Base-by-base conservation (phyloP, 169 alveolate genomes). In the Blepharisma undulans region DNA sequence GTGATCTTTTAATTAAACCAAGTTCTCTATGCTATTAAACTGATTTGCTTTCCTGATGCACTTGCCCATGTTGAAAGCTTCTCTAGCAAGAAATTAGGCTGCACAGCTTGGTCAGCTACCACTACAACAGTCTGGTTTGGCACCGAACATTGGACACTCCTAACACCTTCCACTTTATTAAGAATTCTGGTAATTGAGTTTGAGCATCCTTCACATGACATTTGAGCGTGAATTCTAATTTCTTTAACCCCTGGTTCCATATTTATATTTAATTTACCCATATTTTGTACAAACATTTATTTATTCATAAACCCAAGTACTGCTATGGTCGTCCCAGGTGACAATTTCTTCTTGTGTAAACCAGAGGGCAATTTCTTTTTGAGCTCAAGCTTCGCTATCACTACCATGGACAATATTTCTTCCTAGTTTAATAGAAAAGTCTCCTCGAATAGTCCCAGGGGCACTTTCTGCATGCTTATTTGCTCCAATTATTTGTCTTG, bases 371-470 rank as follows among this genome's bases (percentile, higher is more conserved):
- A 98, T 98, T 95, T 99, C 99, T 91, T 98, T 95, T 79, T 94
- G 96, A 82, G 99, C 99, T 76, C 98, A 96, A 61, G 98, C 99
- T 77, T 95, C 98, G n/a, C 98, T 95, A 93, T 98, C 99, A 85
- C 99, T 97, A 78, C 99, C 99, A 92, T 99, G 99, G 90, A 98
- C 97, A 61, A 98, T 92, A 93, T 99, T 99, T 94, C 99, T 97
- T 91, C 99, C 98, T 29, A 98, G 97, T 88, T 98, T 99, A 86
- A 98, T 95, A 87, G 98, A 97, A 90, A 96, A 98, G 92, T 99
- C 99, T 30, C 99, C 99, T 93, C 99, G 96, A 92, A 99, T 97
- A 34, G 99, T 98, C 76, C 99, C 99, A 88, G 99, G 99, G 88
- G 95, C 96, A 48, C 98, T 94, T 87, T 97, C 98, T 25, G 96